Evolutionary conservation across 495 filamentous ascomycete species (phyloP).

Genomic region (Cryomyces antarcticus): DNA sequence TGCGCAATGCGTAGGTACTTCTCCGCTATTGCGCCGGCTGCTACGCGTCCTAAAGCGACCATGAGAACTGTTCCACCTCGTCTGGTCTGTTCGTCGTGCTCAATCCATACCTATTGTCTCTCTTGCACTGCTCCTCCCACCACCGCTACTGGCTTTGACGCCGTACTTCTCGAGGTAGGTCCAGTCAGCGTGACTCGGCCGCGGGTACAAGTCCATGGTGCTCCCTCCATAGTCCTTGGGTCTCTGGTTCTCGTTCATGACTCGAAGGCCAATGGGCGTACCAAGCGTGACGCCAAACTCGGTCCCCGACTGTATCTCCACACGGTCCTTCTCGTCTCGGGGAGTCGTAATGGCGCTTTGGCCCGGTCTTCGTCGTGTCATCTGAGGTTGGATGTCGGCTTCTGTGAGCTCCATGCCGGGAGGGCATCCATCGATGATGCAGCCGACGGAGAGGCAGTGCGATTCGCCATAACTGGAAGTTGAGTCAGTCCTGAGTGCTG

Average conservation of each 20-base stretch:
- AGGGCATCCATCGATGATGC: slow-evolving; percentile 41
- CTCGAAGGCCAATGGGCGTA: slow-evolving; percentile 75
- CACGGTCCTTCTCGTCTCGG: slow-evolving; percentile 76
- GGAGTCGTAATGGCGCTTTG: slow-evolving; percentile 84
- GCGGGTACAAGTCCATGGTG: slow-evolving; percentile 82
- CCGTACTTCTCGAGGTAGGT: slow-evolving; percentile 97
- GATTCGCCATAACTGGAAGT: slow-evolving; percentile 17
- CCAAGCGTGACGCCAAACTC: slow-evolving; percentile 85
- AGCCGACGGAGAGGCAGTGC: slow-evolving; percentile 19
- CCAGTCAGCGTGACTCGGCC: slow-evolving; percentile 88
- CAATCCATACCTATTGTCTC: slow-evolving; percentile 60
- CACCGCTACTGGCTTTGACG: slow-evolving; percentile 80
- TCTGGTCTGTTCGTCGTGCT: slow-evolving; percentile 3
- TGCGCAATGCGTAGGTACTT: slow-evolving; percentile 71
- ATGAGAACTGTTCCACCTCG: neutral
- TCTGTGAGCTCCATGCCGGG: slow-evolving; percentile 80
- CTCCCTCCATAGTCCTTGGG: slow-evolving; percentile 82
- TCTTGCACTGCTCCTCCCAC: slow-evolving; percentile 75
- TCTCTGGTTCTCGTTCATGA: slow-evolving; percentile 81
- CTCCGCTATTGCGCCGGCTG: slow-evolving; percentile 87
- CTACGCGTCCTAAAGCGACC: slow-evolving; percentile 44
- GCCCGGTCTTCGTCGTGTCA: slow-evolving; percentile 78
- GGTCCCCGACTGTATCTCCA: slow-evolving; percentile 84
- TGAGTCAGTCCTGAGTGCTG: neutral
- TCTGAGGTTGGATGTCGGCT: slow-evolving; percentile 81